phyloP scores from a whole-genome alignment of 495 filamentous ascomycete species.

The Aspergillus steynii region DNA sequence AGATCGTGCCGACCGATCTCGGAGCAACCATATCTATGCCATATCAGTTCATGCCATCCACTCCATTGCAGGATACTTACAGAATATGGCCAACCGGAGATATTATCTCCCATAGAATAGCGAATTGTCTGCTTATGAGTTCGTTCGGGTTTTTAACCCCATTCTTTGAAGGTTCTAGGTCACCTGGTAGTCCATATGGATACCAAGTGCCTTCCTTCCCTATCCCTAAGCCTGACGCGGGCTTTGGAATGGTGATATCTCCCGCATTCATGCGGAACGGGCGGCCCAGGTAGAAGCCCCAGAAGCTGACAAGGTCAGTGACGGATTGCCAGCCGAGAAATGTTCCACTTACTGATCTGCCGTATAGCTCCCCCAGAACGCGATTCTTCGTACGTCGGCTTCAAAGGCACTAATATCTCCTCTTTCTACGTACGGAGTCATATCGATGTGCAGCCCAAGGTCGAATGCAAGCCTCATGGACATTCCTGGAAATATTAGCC shows the following conservation, averaged over 20 bases:
- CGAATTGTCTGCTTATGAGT: conserved; percentile 46
- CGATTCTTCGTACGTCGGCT: conserved; percentile 43
- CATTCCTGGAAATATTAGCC: conserved; percentile 39
- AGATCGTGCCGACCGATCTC: conserved; percentile 46
- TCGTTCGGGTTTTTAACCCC: conserved; percentile 41
- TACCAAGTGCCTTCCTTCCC: conserved; percentile 44
- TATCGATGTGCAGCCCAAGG: conserved; percentile 51
- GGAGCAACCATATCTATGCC: conserved; percentile 43
- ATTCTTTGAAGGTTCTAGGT: conserved; percentile 18
- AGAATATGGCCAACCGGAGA: conserved; percentile 50
- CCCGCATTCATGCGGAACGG: conserved; percentile 49
- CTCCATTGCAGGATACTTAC: conserved; percentile 26
- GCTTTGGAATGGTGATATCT: conserved; percentile 46
- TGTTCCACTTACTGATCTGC: conserved; percentile 45
- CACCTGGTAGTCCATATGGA: conserved; percentile 42
- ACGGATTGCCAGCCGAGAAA: background rate
- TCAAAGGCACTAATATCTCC: conserved; percentile 45
- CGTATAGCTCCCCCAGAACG: conserved; percentile 54
- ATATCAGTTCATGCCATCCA: conserved; percentile 14
- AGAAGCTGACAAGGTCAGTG: conserved; percentile 33
- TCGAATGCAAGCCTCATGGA: conserved; percentile 53
- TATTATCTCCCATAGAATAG: conserved; percentile 50
- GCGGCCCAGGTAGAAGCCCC: conserved; percentile 50
- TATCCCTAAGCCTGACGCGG: conserved; percentile 34
- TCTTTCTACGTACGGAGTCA: conserved; percentile 44